Base-by-base conservation (phyloP, 371 early-diverging fungal species). In the Conidiobolus coronatus region DNA sequence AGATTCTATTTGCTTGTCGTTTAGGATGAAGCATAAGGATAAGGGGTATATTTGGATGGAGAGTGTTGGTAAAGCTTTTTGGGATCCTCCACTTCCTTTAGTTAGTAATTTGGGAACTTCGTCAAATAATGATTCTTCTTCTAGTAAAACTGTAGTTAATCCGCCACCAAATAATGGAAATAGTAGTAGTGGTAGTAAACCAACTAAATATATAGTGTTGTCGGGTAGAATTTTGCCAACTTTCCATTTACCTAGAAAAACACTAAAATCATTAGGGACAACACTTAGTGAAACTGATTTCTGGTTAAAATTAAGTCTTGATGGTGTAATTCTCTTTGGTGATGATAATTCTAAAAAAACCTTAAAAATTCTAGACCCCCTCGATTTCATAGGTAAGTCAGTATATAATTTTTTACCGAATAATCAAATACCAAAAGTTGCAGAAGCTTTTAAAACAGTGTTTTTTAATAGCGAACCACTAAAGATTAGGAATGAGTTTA, bases 1-100 rank as follows among this genome's bases (percentile, higher is more conserved):
- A 18, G 58, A 52, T 15, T 53, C 57, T 0, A 55, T 76, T 40
- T 64, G 65, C 48, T 53, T 73, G 12, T 55, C 74, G 17, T 74
- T 65, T 50, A 68, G 79, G 41, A 67, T 70, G 13, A 57, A 63
- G 24, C 63, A 68, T 22, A 67, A 68, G 54, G 49, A 55, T 23
- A 58, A 60, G 37, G 74, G 74, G 7, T 75, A 71, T 48, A 57
- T 73, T 40, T 78, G 75, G 65, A 48, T 76, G 52, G 79, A 76
- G 42, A 64, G 69, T 19, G 61, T 60, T 40, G 77, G 79, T 19
- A 66, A 63, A 18, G 60, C 67, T 38, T 60, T 70, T 45, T 58
- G 66, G 34, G 68, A 68, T 44, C 66, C 59, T 50, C 57, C 62
- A 50, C 9, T 29, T 5, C 29, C 29, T 29, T 9, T 29, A 9